Evolutionary conservation across 2,329 filamentous ascomycete species (phyloP), one percentile per base, ranked within the genome.

Genomic region (Diaporthe nobilis): DNA sequence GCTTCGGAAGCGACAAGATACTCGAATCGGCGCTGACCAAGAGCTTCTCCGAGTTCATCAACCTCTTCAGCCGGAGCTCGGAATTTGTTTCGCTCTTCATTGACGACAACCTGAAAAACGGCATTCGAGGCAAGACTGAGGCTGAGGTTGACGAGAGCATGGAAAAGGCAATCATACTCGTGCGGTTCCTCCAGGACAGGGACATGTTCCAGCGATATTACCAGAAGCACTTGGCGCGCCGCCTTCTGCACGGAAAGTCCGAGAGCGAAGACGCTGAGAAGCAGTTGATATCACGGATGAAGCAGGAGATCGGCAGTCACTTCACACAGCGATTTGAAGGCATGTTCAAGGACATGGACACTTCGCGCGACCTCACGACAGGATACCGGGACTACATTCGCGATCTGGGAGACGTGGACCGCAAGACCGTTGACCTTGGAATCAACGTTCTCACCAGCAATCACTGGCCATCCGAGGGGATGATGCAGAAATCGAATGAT

Each of bases 121-220:
- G 96, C 5, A 94, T 98, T 83, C 96, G 95, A 82, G 95, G 95
- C 77, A 98, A 97, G 87, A 96, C 95, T 0, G 97, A 98, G 80
- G 89, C 89, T 39, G 96, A 98, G 82, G 91, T 98, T 20, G 96
- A 98, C 80, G 84, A 86, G 10, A 91, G 98, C 1, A 87, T 98
- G 55, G 96, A 98, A 76, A 98, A 97, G 82, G 96, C 96, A 17
- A 97, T 98, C 77, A 92, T 93, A 0, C 87, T 99, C 9, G 90
- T 99, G 71, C 92, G 95, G 61, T 98, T 98, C 80, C 90, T 99
- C 51, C 91, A 93, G 73, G 96, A 98, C 81, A 97, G 96, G 85
- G 97, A 99, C 82, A 89, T 98, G 79, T 98, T 99, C 81, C 96
- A 99, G 86, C 92, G 94, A 6, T 99, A 99, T 84, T 98, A 99